Percentiles rank a stretch among this genome's conserved stretches.
Conservation (phyloP, 306 rosid genomes). For the Aeschynomene evenia region DNA sequence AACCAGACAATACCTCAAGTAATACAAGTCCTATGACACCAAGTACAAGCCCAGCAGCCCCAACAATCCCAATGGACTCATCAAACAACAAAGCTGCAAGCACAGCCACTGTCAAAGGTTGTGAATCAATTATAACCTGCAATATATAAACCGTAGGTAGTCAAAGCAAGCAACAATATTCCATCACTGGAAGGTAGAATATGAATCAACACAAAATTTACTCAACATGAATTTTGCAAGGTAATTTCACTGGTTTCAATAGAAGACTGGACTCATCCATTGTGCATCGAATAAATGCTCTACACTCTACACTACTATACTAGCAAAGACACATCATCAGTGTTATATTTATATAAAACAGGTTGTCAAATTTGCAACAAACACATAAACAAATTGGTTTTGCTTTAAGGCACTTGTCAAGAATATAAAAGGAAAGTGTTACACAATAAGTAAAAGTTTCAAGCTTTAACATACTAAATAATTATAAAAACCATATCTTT, state of each 20-base stretch:
- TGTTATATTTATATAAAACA: too few species aligned
- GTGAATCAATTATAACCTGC: constrained; percentile 97
- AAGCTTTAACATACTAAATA: too few species aligned
- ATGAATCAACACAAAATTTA: constrained; percentile 5
- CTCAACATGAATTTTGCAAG: not conserved
- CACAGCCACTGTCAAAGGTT: constrained; percentile 92
- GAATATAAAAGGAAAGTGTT: too few species aligned
- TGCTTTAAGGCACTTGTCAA: too few species aligned
- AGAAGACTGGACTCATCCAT: not conserved
- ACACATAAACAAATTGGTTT: too few species aligned
- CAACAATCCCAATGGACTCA: constrained; percentile 80
- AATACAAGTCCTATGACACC: constrained; percentile 84
- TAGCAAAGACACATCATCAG: not conserved
- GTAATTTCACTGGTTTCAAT: not conserved
- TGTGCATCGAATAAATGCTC: not conserved
- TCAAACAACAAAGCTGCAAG: constrained; percentile 88
- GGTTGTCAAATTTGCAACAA: too few species aligned
- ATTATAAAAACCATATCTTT: too few species aligned
- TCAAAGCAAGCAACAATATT: constrained; percentile 20
- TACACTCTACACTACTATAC: too few species aligned
- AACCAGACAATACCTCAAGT: constrained; percentile 67
- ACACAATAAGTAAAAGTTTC: too few species aligned
- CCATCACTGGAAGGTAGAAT: constrained; percentile 5
- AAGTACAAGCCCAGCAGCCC: constrained; percentile 88
- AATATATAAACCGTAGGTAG: not conserved